phyloP scores from a whole-genome alignment of 2,329 filamentous ascomycete species.

The Hymenoscyphus fructigenus region DNA sequence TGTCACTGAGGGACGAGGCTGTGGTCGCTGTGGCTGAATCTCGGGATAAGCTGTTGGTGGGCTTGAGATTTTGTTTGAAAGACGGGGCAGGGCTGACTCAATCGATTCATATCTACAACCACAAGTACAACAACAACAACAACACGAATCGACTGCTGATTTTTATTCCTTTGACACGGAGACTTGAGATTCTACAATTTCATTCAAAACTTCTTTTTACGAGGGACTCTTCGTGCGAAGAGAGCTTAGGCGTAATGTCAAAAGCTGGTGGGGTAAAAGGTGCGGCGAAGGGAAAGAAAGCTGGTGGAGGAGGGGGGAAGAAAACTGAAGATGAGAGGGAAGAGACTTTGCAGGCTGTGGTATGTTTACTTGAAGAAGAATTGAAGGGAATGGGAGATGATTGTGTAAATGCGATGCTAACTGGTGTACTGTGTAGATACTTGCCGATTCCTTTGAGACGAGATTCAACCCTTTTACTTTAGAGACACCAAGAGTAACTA shows the following conservation, averaged over 20 bases:
- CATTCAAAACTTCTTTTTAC: no score
- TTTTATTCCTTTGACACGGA: no score
- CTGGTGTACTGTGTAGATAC: conserved; percentile 55
- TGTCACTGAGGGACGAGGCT: no score
- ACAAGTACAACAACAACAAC: no score
- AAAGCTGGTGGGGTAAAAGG: neutral
- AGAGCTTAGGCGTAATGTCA: neutral
- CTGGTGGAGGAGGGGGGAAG: conserved; percentile 28
- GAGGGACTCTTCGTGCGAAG: no score
- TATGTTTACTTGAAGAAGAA: conserved; percentile 20
- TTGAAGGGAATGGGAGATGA: neutral
- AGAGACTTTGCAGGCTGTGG: conserved; percentile 39
- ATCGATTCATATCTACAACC: no score
- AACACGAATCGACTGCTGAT: no score
- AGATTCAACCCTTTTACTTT: conserved; percentile 87
- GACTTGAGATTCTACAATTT: no score
- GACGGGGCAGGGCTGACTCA: no score
- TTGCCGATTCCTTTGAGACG: conserved; percentile 93
- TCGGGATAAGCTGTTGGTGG: no score
- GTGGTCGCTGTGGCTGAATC: no score
- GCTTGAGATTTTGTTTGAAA: no score
- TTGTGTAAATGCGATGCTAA: conserved; percentile 16
- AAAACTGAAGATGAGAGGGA: conserved; percentile 39
- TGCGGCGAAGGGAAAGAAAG: conserved; percentile 23
- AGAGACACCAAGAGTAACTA: conserved; percentile 75